Percentiles rank a stretch among this genome's conserved stretches.
Evolutionary conservation across 164 flowering plant genomes (phyloP).

Genomic region (Platanus orientalis): DNA sequence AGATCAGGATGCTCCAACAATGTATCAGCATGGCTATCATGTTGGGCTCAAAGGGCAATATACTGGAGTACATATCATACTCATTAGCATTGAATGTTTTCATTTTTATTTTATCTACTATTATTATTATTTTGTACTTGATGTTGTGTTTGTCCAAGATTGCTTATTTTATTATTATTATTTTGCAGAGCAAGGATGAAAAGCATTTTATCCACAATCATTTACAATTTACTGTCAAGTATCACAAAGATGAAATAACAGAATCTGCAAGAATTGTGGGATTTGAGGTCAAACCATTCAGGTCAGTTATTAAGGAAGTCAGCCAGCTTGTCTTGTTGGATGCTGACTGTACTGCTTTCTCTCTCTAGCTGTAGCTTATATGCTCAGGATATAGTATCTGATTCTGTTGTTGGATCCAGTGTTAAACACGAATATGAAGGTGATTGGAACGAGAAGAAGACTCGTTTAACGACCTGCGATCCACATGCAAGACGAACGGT

Average conservation of each 20-base stretch:
- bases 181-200: conserved; percentile 71
- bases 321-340: not conserved
- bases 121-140: not conserved
- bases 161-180: conserved; percentile 2
- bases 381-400: conserved; percentile 4
- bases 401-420: conserved; percentile 35
- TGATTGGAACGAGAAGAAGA: conserved; percentile 60
- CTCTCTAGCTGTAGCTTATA: not conserved
- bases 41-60: conserved; percentile 79
- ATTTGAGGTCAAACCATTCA: conserved; percentile 91
- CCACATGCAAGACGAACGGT: conserved; percentile 72
- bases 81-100: not conserved
- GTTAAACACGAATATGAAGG: conserved; percentile 86
- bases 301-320: conserved; percentile 33
- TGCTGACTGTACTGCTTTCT: not conserved
- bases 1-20: conserved; percentile 48
- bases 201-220: conserved; percentile 87
- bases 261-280: conserved; percentile 92
- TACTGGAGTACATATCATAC: conserved; percentile 53
- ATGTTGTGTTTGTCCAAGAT: not conserved
- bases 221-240: conserved; percentile 73
- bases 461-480: conserved; percentile 75
- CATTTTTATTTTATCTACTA: not conserved
- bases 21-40: conserved; percentile 79
- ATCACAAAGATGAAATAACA: conserved; percentile 62